Base-by-base conservation (phyloP, 306 rosid genomes). In the Trifolium repens region DNA sequence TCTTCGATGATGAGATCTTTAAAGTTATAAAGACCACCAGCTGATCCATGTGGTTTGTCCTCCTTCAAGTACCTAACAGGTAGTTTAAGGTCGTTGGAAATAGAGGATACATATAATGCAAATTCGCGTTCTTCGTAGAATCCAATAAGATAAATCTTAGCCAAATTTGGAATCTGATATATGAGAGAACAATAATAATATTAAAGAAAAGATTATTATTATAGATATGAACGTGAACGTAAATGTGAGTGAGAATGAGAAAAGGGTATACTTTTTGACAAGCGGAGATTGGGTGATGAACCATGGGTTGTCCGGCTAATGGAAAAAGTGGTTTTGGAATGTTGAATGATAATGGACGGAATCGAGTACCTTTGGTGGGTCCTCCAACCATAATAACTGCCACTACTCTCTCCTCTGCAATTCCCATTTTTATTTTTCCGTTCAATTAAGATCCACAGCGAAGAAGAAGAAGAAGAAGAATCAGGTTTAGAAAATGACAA, bases 371-470 rank as follows among this genome's bases (percentile, higher is more conserved):
- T 90, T 94, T 94, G 17, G 96, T 94, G 17, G 99, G 99, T 26
- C 99, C 99, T 43, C 97, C 97, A 47, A 94, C 99, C 99, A 94
- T 94, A 78, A 94, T 92, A 75, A 94, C 97, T 74, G 97, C 96
- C 8, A 94, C 96, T 13, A 86, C 96, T 58, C 83, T 89, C 77
- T 90, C 94, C 43, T 90, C 91, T 69, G 91, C 26, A 84, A 78
- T 79, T 42, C 86, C 91, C 99, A 92, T 90, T 2, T 57, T 27
- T 22, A 22, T 57, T 4, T 35, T 57, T 40, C 5, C 34, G 53
- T 14, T 15, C 1, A 32, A 22, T 11, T 44, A 13, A 53, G 76
- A 78, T 39, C 35, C 78, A 71, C 30, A 24, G 24, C 0, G 44
- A 34, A 61, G 47, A 63, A n/a, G 63, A 24, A 32, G 19, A 72